Percentiles rank a stretch among this genome's conserved stretches.
Evolutionary conservation across 2,329 filamentous ascomycete genomes (phyloP).

Genomic region (Pseudocercospora musae): DNA sequence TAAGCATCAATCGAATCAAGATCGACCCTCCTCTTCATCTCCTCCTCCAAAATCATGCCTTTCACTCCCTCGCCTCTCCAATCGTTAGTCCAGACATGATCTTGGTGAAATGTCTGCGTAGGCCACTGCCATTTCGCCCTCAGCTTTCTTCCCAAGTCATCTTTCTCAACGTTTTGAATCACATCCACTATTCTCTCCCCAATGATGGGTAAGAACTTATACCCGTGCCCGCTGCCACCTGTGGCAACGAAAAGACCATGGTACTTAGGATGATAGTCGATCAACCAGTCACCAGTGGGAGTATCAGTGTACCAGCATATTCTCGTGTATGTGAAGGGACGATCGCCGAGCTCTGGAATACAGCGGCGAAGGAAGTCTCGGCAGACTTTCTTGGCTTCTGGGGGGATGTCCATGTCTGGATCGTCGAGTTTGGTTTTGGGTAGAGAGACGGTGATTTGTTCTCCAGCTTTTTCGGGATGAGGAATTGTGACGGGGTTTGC

Average conservation of each 20-base stretch:
- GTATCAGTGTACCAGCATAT: constrained; percentile 60
- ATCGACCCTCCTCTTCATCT: constrained; percentile 27
- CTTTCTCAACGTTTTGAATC: constrained; percentile 42
- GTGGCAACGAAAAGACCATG: constrained; percentile 58
- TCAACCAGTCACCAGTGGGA: constrained; percentile 53
- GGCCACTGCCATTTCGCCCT: constrained; percentile 60
- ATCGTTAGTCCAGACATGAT: constrained; percentile 39
- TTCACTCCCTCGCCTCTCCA: constrained; percentile 37
- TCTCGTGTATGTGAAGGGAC: constrained; percentile 46
- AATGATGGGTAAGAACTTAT: constrained; percentile 60
- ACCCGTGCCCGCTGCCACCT: constrained; percentile 60
- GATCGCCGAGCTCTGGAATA: constrained; percentile 37
- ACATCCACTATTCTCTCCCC: constrained; percentile 54
- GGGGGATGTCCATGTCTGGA: constrained; percentile 46
- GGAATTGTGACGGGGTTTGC: constrained; percentile 46
- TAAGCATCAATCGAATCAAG: background rate
- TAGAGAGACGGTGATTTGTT: constrained; percentile 46
- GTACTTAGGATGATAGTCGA: constrained; percentile 51
- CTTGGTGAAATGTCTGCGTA: constrained; percentile 35
- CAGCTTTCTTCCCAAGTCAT: constrained; percentile 48
- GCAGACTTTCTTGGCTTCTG: constrained; percentile 60
- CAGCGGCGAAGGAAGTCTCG: constrained; percentile 60
- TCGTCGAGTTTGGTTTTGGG: constrained; percentile 50
- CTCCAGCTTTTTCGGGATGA: constrained; percentile 42
- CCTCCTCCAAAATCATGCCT: constrained; percentile 37